Base-by-base conservation (phyloP, 2,329 filamentous ascomycete species). In the Trichoderma sp. region DNA sequence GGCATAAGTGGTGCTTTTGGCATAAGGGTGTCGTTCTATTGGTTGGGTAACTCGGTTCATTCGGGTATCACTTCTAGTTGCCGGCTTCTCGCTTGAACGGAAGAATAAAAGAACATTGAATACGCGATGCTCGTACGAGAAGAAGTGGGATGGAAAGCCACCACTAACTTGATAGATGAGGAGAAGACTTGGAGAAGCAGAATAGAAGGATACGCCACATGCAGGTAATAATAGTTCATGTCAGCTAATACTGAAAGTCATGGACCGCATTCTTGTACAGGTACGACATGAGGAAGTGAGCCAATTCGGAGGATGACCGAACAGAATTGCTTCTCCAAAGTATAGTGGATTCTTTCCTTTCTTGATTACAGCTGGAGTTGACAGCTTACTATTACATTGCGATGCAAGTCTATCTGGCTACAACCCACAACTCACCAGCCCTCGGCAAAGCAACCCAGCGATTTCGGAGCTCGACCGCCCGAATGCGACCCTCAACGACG, bases 61-160 rank as follows among this genome's bases (percentile, higher is more conserved):
- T 51, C 57, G 57, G 57, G 28, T 43, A 60, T 43, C 50, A 26
- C 34, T 43, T 28, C 21, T 43, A 39, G 17, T 60, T 51, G 47
- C 45, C 45, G 45, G n/a, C 12, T 3, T 5, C 12, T 50, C 57
- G 57, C 57, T 50, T 50, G n/a, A 43, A 51, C 10, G 57, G 57
- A 51, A 19, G 7, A 60, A 26, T 39, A 3, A 4, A 3, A 34
- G 21, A 34, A n/a, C 24, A 10, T 15, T 3, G 3, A 9, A 30
- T 30, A 30, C 30, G 30, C 30, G 30, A 30, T 21, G 43, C 26
- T 9, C 54, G 9, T 28, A 19, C n/a, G 7, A 54, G 5, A 24
- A 21, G 5, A 7, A 14, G 41, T 17, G 7, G 50, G 14, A 30
- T 7, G 12, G 47, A 41, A 50, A 41, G 30, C 57, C 56, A 41